phyloP scores from a whole-genome alignment of 495 filamentous ascomycete genomes.

The Lasiosphaeria hispida region DNA sequence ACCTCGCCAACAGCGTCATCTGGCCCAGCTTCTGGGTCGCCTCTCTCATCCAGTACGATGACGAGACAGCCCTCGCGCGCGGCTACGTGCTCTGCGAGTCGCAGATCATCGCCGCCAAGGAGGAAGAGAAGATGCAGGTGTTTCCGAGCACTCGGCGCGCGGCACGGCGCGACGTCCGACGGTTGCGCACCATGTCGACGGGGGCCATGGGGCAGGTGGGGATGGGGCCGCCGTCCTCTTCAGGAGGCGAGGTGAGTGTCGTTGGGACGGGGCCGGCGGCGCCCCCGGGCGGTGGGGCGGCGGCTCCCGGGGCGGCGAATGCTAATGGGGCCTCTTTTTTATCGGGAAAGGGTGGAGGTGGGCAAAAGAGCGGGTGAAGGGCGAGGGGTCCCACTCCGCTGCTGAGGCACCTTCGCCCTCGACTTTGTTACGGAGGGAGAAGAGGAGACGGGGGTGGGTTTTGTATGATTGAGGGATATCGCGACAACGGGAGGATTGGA shows the following conservation, averaged over 20 bases:
- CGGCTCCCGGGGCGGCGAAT: background rate
- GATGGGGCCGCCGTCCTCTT: background rate
- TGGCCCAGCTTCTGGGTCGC: conserved; percentile 20
- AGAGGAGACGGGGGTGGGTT: background rate
- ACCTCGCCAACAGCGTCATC: conserved; percentile 5
- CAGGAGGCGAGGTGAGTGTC: background rate
- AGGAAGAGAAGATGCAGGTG: conserved; percentile 10
- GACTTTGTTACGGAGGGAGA: conserved; percentile 1
- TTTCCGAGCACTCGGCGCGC: background rate
- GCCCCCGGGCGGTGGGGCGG: background rate
- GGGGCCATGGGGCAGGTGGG: background rate
- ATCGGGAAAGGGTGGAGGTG: conserved; percentile 15
- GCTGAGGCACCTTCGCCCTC: no score
- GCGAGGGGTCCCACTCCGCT: background rate
- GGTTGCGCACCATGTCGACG: conserved; percentile 6
- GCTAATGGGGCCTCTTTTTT: conserved; percentile 19
- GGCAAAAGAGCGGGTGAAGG: conserved; percentile 4
- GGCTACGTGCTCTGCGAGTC: conserved; percentile 14
- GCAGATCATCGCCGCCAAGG: conserved; percentile 3
- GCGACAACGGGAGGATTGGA: no score
- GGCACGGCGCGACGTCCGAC: background rate
- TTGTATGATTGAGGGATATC: background rate
- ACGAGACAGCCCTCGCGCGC: background rate
- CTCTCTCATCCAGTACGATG: background rate
- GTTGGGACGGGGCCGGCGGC: background rate